Evolutionary conservation across 2,329 filamentous ascomycete species (phyloP).

Genomic region (Scortechinia acanthostroma): DNA sequence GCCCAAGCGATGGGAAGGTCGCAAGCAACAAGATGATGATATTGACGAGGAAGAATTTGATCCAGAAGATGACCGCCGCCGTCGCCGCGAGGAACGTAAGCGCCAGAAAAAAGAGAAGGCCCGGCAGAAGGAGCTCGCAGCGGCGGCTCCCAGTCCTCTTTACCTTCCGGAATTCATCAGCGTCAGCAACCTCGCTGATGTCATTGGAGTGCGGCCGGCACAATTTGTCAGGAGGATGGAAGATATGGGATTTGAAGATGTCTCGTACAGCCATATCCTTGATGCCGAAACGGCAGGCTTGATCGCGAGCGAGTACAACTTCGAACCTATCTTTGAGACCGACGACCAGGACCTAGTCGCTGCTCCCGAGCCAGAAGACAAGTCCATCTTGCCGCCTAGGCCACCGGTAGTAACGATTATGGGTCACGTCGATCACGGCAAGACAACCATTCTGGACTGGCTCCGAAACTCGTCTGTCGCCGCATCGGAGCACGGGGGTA

Average conservation of each 20-base stretch:
- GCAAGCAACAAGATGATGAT: neutral
- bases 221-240: slow-evolving; percentile 70
- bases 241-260: slow-evolving; percentile 83
- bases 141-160: slow-evolving; percentile 45
- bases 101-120: neutral
- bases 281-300: slow-evolving; percentile 85
- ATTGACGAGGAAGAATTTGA: neutral
- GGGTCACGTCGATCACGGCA: slow-evolving; percentile 97
- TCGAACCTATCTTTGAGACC: slow-evolving; percentile 71
- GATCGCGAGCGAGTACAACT: slow-evolving; percentile 87
- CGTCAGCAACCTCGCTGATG: slow-evolving; percentile 72
- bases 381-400: slow-evolving; percentile 59
- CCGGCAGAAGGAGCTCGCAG: slow-evolving; percentile 17
- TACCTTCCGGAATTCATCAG: slow-evolving; percentile 86
- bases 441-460: slow-evolving; percentile 92
- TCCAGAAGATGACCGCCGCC: neutral
- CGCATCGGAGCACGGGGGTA: slow-evolving; percentile 86
- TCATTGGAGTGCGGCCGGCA: slow-evolving; percentile 64
- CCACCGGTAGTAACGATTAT: slow-evolving; percentile 97
- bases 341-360: slow-evolving; percentile 66
- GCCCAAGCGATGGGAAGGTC: neutral
- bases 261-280: slow-evolving; percentile 76
- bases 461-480: slow-evolving; percentile 87
- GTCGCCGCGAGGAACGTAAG: neutral
- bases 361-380: slow-evolving; percentile 63